Base-by-base conservation (phyloP, 2,329 filamentous ascomycete species). In the Mollisia scopiformis region DNA sequence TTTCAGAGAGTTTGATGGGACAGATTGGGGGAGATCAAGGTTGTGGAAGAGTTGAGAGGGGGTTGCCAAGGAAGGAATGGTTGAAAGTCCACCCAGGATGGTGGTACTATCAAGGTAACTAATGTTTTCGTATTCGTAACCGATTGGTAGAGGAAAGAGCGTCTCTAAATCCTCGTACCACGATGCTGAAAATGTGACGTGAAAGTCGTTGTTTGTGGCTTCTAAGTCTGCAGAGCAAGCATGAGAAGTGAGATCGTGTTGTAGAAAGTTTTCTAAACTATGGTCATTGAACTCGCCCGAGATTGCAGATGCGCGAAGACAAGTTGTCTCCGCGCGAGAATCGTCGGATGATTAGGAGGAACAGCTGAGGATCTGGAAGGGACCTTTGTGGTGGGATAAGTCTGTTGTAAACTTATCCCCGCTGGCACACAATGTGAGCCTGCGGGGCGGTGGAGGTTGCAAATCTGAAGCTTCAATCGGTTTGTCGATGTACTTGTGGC, bases 281-380 rank as follows among this genome's bases (percentile, higher is more conserved):
- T 57, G 62, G 53, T 43, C 46, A 27, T 55, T 54, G 37, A 52
- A 52, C 6, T 55, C 51, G 37, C 57, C 53, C 47, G 47, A 50
- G 46, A 57, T 55, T 62, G 23, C 37, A 58, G 47, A 21, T 49
- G 62, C 59, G 62, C 55, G 58, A 64, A 61, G 58, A 59, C 56
- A 30, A 61, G 21, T 16, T 43, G 43, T 59, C 57, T 57, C 31
- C 62, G 52, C 55, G 53, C 56, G 53, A 57, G 19, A 47, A 27
- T 41, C 21, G 30, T 33, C 14, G 53, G 58, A 53, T 51, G 51
- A 39, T 41, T 16, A 23, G 35, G 3, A 37, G 25, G 4, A 27
- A 33, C 27, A 21, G 37, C 5, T 6, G 4, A n/a, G 6, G 14
- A 16, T n/a, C 11, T 7, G 16, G 37, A 5, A 19, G 16, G 10